Conservation (phyloP, 768 basidiomycete species). For the Tylopilus cervinicoccineus region DNA sequence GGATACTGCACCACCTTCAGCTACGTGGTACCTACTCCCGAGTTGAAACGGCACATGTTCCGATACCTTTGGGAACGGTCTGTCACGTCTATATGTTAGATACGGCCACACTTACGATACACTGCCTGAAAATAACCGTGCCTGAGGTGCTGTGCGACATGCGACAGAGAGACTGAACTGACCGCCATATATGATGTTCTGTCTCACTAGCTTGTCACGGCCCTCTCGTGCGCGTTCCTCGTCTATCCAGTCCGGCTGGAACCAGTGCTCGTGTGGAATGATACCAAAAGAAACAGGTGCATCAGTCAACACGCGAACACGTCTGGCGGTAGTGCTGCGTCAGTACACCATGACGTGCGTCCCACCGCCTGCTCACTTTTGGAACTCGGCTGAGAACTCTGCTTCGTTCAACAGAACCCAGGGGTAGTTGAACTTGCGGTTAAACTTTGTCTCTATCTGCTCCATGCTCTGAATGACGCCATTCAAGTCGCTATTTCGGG, state of each 20-base stretch:
- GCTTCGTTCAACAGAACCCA: constrained; percentile 65
- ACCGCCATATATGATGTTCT: constrained; percentile 51
- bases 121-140: constrained; percentile 32
- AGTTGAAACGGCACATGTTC: constrained; percentile 79
- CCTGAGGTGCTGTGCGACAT: constrained; percentile 1
- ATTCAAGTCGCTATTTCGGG: constrained; percentile 43
- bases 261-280: constrained; percentile 62
- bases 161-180: constrained; percentile 13
- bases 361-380: constrained; percentile 26
- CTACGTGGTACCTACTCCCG: constrained; percentile 47
- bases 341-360: background rate
- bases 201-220: constrained; percentile 46
- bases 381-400: constrained; percentile 53
- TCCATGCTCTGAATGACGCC: constrained; percentile 47
- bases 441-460: constrained; percentile 56
- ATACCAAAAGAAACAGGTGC: constrained; percentile 49
- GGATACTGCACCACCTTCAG: background rate
- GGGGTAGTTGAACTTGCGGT: constrained; percentile 53
- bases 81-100: background rate
- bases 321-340: constrained; percentile 25
- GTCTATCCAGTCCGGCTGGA: constrained; percentile 71
- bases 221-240: constrained; percentile 54
- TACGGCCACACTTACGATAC: constrained; percentile 34
- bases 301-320: constrained; percentile 35
- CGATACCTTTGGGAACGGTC: constrained; percentile 41